phyloP scores from a whole-genome alignment of 257 asterid species.

The Solanum megistacrolobum region DNA sequence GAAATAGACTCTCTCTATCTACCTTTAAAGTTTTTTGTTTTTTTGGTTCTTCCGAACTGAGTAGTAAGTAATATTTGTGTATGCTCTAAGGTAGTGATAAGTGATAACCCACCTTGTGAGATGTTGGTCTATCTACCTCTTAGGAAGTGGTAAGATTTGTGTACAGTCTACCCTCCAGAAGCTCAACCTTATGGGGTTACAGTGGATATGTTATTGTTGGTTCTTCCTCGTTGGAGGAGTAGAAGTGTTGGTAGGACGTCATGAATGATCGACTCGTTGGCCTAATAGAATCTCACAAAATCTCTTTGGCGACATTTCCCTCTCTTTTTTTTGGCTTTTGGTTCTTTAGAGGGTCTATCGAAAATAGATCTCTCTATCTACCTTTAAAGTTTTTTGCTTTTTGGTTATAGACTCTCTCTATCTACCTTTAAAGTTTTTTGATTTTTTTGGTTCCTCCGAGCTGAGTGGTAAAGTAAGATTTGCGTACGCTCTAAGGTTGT shows the following conservation, averaged over 20 bases:
- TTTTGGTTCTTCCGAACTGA: too few relatives aligned
- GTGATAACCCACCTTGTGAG: neutral
- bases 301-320: constrained; percentile 43
- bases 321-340: neutral
- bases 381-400: too few relatives aligned
- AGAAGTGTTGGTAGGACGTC: neutral
- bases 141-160: neutral
- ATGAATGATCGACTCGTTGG: neutral
- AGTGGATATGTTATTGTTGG: neutral
- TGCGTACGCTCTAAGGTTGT: neutral
- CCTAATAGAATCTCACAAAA: neutral
- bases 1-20: too few relatives aligned
- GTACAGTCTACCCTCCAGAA: neutral
- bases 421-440: too few relatives aligned
- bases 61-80: too few relatives aligned
- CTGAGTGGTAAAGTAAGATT: too few relatives aligned
- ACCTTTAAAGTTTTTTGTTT: too few relatives aligned
- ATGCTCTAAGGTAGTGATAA: neutral
- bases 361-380: too few relatives aligned
- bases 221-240: neutral
- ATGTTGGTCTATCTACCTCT: neutral
- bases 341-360: too few relatives aligned
- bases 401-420: too few relatives aligned
- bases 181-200: too few relatives aligned
- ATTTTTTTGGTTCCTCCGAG: too few relatives aligned